Evolutionary conservation across 1,284 basidiomycete genomes (phyloP).

Genomic region (Leccinum brunneo-olivaceum): DNA sequence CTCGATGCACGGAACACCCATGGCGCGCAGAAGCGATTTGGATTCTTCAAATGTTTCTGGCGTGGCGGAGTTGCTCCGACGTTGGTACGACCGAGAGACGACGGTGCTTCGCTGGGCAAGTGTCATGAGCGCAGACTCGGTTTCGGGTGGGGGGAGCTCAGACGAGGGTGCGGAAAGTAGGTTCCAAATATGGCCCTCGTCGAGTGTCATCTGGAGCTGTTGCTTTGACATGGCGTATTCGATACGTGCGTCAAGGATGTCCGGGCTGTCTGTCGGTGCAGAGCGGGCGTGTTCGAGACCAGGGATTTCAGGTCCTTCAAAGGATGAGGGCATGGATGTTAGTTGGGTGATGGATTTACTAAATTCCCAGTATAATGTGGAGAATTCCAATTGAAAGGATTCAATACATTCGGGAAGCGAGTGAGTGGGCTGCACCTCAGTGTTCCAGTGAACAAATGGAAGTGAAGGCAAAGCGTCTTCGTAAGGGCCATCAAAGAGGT

Average conservation of each 20-base stretch:
- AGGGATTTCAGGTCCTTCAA: slow-evolving; percentile 16
- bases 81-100: slow-evolving; percentile 57
- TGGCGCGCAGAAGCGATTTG: slow-evolving; percentile 56
- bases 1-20: slow-evolving; percentile 75
- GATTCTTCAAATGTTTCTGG: slow-evolving; percentile 56
- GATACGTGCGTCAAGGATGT: slow-evolving; percentile 32
- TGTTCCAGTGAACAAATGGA: slow-evolving; percentile 24
- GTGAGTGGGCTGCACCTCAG: slow-evolving; percentile 19
- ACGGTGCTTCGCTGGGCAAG: slow-evolving; percentile 46
- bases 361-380: slow-evolving; percentile 45
- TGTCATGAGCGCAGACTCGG: slow-evolving; percentile 28
- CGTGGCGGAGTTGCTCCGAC: slow-evolving; percentile 54
- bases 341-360: slow-evolving; percentile 43
- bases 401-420: slow-evolving; percentile 14
- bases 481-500: slow-evolving; percentile 10
- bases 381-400: slow-evolving; percentile 31
- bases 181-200: slow-evolving; percentile 63
- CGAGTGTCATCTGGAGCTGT: slow-evolving; percentile 52
- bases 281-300: slow-evolving; percentile 2
- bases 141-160: slow-evolving; percentile 11
- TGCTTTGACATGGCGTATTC: slow-evolving; percentile 57
- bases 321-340: slow-evolving; percentile 31
- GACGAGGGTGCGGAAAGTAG: slow-evolving; percentile 27
- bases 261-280: slow-evolving; percentile 16
- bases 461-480: slow-evolving; percentile 14